Base-by-base conservation (phyloP, 805 yeast genomes). In the Komagataella pseudopastoris region DNA sequence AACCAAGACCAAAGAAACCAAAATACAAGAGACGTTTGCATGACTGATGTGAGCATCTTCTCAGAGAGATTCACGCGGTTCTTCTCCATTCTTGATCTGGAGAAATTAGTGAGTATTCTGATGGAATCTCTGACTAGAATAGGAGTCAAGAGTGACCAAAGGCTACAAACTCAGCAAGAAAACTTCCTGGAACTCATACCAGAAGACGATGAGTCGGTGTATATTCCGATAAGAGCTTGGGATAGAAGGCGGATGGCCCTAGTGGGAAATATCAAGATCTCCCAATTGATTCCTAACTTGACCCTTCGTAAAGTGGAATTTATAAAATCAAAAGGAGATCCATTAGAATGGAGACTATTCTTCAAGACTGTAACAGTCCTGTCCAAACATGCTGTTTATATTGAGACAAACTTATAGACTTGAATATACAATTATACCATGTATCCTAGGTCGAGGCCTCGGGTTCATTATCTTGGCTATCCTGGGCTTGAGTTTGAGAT, bases 311-410 rank as follows among this genome's bases (percentile, higher is more conserved):
- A 73, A 50, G 70, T 83, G 0, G 78, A 75, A 51, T 81, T 83
- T 57, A 63, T 74, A 44, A 78, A 78, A 56, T 67, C 73, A 3
- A 71, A 72, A 43, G 87, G 85, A 0, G 88, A 83, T 63, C 88
- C 89, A 0, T 60, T 83, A 45, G 89, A 83, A 61, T 83, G 89
- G 89, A 71, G 89, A 63, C 65, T 80, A 14, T 65, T 83, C 17
- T 83, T 84, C 65, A 80, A 80, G 58, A 71, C 71, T 48, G 70
- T 80, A 30, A 75, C 82, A 1, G 62, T 77, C 8, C 59, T 74
- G n/a, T 80, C 85, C 56, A 74, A 82, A 59, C 81, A 78, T 45
- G 72, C 77, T 3, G 79, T 80, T 10, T 74, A 71, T 51, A 63
- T 74, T 12, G 79, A 65, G 44, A 17, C 39, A n/a, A 49, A 49